phyloP scores from a whole-genome alignment of 129 eudicot species.

The Calendula officinalis region DNA sequence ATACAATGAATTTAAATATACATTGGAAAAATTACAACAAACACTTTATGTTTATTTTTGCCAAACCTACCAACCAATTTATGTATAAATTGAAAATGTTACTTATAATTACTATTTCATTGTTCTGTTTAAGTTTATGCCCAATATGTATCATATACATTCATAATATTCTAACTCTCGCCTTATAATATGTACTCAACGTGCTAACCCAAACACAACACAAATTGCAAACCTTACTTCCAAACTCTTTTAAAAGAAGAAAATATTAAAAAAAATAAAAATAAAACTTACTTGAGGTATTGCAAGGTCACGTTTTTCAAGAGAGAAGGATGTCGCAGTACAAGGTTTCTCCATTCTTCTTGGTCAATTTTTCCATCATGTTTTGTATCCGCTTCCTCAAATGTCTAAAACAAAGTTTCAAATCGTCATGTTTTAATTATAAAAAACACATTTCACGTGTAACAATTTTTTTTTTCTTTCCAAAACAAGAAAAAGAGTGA shows the following conservation, averaged over 20 bases:
- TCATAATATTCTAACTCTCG: too few species aligned
- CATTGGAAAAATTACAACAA: too few species aligned
- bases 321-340: conserved; percentile 78
- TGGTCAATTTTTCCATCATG: conserved; percentile 91
- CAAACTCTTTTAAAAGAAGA: background rate
- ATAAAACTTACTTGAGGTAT: conserved; percentile 64
- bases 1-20: background rate
- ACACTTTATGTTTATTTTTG: background rate
- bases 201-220: too few species aligned
- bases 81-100: too few species aligned
- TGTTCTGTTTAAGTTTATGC: background rate
- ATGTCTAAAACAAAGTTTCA: conserved; percentile 45
- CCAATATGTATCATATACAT: background rate
- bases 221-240: background rate
- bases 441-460: background rate
- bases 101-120: background rate
- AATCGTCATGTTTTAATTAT: background rate
- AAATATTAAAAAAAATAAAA: background rate
- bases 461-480: background rate
- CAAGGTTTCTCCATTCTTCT: conserved; percentile 90
- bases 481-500: background rate
- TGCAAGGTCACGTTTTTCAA: conserved; percentile 86
- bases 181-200: too few species aligned
- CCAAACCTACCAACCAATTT: background rate
- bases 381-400: conserved; percentile 92